Base-by-base conservation (phyloP, 768 basidiomycete species). In the Pulveroboletus sp. region DNA sequence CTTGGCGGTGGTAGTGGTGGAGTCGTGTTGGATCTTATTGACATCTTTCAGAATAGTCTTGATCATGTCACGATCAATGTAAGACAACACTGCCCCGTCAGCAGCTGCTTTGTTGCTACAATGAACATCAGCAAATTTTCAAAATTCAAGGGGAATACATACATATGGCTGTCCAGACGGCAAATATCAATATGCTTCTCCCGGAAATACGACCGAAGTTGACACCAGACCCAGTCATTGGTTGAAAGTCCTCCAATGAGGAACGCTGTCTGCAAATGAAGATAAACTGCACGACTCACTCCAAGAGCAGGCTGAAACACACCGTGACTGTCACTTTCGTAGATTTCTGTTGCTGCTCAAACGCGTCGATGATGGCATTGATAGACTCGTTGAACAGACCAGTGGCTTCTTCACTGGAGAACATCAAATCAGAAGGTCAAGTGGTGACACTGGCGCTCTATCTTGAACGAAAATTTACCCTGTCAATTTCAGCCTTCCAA, bases 51-150 rank as follows among this genome's bases (percentile, higher is more conserved):
- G n/a, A n/a, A n/a, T n/a, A n/a, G 38, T 39, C 16, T 9, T n/a
- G 12, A 51, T 38, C 17, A n/a, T n/a, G n/a, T 49, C 35, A 19
- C n/a, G 33, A 17, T 49, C 39, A 36, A 49, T 21, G 24, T 40
- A 20, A 29, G 40, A 38, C 14, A 49, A 35, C 17, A 49, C 39
- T 16, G n/a, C n/a, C n/a, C n/a, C n/a, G n/a, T n/a, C n/a, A n/a
- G n/a, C n/a, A n/a, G n/a, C n/a, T n/a, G n/a, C 51, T 31, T 58
- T 58, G 40, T 53, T 48, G 40, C 56, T 57, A 20, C 24, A 19
- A 20, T n/a, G 16, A 4, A 14, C 1, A 7, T 51, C n/a, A 45
- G 45, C 1, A 20, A 12, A 37, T 2, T 20, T 9, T 6, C 0
- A 13, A 14, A 1, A 27, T 11, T 24, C 12, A 42, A 23, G 14